Conservation (phyloP, 768 basidiomycete genomes). For the Lactifluus subvellereus region DNA sequence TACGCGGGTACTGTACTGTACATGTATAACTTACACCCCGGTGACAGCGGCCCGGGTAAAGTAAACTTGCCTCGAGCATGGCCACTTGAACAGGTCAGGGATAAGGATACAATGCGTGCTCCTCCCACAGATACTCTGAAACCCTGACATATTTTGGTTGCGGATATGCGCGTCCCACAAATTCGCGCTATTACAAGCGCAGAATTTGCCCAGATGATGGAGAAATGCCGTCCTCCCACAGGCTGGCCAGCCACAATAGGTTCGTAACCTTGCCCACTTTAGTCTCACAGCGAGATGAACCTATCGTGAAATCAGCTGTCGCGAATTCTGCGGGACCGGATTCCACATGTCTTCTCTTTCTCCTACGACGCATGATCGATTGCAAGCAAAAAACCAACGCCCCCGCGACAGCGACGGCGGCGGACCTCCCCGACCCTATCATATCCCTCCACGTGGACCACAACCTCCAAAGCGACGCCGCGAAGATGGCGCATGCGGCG, state of each 20-base stretch:
- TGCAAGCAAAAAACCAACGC: conserved; percentile 19
- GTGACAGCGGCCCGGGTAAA: too few species aligned
- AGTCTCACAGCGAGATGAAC: neutral
- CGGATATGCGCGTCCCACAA: neutral
- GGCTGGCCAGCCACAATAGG: conserved; percentile 49
- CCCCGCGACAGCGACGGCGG: conserved; percentile 15
- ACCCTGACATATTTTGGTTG: neutral
- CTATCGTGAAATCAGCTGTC: conserved; percentile 41
- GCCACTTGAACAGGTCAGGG: neutral
- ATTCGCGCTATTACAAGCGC: conserved; percentile 16
- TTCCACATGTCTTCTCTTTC: conserved; percentile 71
- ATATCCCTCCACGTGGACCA: conserved; percentile 67
- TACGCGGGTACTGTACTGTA: too few species aligned
- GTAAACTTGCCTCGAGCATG: too few species aligned
- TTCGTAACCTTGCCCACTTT: conserved; percentile 24
- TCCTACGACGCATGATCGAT: conserved; percentile 39
- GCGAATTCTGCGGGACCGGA: conserved; percentile 82
- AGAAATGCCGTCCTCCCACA: conserved; percentile 40
- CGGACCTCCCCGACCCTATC: conserved; percentile 25
- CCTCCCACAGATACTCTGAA: neutral
- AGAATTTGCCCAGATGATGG: conserved; percentile 49
- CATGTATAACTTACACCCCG: too few species aligned
- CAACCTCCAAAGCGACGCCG: conserved; percentile 54
- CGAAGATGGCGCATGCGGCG: conserved; percentile 49
- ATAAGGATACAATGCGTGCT: neutral